Conservation (phyloP, 176 grass and related monocot species). For the Carex parvula region DNA sequence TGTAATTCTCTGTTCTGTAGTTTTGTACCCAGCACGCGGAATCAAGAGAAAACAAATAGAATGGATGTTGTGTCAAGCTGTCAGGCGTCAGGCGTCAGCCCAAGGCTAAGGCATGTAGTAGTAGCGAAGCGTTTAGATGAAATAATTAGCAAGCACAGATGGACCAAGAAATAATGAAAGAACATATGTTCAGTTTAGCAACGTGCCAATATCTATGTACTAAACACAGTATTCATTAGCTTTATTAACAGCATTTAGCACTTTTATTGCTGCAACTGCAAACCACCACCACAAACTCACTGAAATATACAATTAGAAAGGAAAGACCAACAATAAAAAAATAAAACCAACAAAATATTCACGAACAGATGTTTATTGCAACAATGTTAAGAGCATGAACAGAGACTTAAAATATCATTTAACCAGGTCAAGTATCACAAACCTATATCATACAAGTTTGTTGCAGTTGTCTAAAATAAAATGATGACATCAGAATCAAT, state of each 20-base stretch:
- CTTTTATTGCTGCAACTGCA: neutral
- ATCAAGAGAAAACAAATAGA: too few relatives aligned
- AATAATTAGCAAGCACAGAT: neutral
- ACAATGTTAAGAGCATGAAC: constrained; percentile 9
- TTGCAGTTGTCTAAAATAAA: constrained; percentile 1
- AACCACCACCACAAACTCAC: neutral
- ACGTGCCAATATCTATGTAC: neutral
- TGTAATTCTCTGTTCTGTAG: too few relatives aligned
- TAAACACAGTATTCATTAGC: neutral
- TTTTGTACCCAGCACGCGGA: too few relatives aligned
- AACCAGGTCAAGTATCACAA: constrained; percentile 18
- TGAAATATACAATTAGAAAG: neutral
- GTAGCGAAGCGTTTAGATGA: neutral
- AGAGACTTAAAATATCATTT: neutral
- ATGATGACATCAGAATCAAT: neutral
- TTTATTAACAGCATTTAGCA: neutral
- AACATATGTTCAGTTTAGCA: neutral
- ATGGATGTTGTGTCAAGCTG: too few relatives aligned
- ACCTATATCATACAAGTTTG: constrained; percentile 1
- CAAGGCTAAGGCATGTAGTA: too few relatives aligned
- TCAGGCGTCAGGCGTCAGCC: too few relatives aligned
- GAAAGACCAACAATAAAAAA: neutral
- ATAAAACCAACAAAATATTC: neutral
- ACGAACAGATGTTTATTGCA: neutral
- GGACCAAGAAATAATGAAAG: neutral